Percentiles rank a stretch among this genome's conserved stretches.
phyloP scores from a whole-genome alignment of 345 rosid species.

The Rhodamnia argentea region DNA sequence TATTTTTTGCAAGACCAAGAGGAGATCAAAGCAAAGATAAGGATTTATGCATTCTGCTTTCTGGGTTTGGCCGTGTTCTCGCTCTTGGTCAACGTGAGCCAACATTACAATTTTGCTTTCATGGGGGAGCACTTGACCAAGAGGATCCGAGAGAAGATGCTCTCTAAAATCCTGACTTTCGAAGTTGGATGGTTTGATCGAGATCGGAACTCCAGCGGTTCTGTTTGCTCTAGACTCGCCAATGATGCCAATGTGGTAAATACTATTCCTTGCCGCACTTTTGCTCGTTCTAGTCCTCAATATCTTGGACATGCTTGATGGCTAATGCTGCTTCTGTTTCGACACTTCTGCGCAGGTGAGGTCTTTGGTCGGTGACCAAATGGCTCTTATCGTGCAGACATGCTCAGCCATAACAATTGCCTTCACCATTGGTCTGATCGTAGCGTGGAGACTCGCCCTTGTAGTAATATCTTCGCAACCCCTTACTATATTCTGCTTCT shows the following conservation, averaged over 20 bases:
- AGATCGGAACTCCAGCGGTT: slow-evolving; percentile 57
- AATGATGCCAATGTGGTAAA: slow-evolving; percentile 66
- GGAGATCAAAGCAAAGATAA: slow-evolving; percentile 44
- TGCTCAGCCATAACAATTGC: slow-evolving; percentile 44
- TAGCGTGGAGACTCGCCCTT: slow-evolving; percentile 57
- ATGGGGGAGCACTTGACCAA: slow-evolving; percentile 57
- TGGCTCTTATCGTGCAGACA: slow-evolving; percentile 44
- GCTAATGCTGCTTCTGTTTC: neutral
- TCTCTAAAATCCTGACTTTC: slow-evolving; percentile 51
- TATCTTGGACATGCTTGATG: neutral
- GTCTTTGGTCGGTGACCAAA: slow-evolving; percentile 50
- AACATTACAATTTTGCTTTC: slow-evolving; percentile 55
- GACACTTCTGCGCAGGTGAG: slow-evolving; percentile 6
- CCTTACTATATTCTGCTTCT: slow-evolving; percentile 29
- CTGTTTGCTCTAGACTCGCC: slow-evolving; percentile 55
- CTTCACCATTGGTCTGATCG: slow-evolving; percentile 51
- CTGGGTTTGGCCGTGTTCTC: slow-evolving; percentile 35
- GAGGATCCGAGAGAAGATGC: slow-evolving; percentile 58
- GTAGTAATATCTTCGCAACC: slow-evolving; percentile 64
- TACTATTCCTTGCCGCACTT: neutral
- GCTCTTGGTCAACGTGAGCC: slow-evolving; percentile 30
- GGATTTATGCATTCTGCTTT: slow-evolving; percentile 36
- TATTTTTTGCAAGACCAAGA: slow-evolving; percentile 31
- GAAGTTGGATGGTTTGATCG: slow-evolving; percentile 71
- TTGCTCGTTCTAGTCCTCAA: neutral